These are phyloP conservation scores for Calonectria fujianensis DNA, from an alignment of 2,329 filamentous ascomycete genomes.

Conservation along the genomic window DNA sequence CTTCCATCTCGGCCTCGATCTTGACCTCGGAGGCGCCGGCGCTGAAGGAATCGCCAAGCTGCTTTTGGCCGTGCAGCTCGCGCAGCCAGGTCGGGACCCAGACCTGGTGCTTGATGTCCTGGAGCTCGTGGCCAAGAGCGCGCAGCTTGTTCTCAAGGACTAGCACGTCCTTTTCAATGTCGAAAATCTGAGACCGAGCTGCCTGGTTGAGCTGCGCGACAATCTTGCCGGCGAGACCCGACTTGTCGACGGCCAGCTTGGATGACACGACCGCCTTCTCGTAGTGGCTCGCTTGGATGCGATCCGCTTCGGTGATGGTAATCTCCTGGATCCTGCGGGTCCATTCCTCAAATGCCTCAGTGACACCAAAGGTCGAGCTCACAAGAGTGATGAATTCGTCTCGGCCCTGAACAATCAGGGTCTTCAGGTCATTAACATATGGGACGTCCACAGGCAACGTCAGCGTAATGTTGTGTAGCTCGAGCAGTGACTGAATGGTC, in stretches of 20 bases:
- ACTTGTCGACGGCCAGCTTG: slow-evolving; percentile 2
- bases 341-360: slow-evolving; percentile 1
- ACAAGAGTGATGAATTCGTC: slow-evolving; percentile 4
- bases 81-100: slow-evolving; percentile 12
- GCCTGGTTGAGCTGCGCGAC: not conserved
- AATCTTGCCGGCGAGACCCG: not conserved
- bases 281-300: not conserved
- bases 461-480: not conserved
- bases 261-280: not conserved
- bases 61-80: slow-evolving; percentile 7
- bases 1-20: slow-evolving; percentile 14
- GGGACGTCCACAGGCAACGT: not conserved
- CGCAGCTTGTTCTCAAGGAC: slow-evolving; percentile 16
- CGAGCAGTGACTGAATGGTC: not conserved
- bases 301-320: not conserved
- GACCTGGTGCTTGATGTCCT: slow-evolving; percentile 17
- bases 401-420: not conserved
- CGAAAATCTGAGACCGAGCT: not conserved
- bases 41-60: not conserved
- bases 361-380: not conserved
- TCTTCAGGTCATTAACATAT: not conserved
- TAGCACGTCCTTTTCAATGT: slow-evolving; percentile 11
- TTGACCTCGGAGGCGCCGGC: not conserved
- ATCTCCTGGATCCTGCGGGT: not conserved
- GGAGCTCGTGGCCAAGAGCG: slow-evolving; percentile 4